Conservation (phyloP, 345 rosid genomes). For the Eutrema heterophyllum region DNA sequence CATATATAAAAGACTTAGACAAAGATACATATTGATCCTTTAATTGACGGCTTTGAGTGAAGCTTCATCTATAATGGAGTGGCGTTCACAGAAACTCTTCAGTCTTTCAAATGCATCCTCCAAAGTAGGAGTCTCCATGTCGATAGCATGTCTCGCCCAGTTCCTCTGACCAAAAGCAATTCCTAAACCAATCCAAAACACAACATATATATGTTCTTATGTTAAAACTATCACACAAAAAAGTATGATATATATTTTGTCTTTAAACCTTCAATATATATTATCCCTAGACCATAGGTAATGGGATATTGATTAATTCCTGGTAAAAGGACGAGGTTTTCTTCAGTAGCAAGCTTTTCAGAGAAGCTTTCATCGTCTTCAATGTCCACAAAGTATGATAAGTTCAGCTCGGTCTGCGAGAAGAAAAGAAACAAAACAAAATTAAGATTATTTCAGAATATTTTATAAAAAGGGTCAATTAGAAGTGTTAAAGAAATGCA, state of each 20-base stretch:
- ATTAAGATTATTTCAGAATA: neutral
- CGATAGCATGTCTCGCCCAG: constrained; percentile 20
- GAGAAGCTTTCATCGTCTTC: constrained; percentile 21
- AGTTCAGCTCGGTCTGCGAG: neutral
- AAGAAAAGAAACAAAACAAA: neutral
- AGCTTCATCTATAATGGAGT: neutral
- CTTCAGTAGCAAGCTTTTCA: constrained; percentile 24
- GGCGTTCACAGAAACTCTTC: constrained; percentile 14
- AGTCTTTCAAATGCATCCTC: constrained; percentile 21
- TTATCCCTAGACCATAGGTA: neutral
- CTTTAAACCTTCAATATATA: neutral
- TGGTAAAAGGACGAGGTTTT: constrained; percentile 21
- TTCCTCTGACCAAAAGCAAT: constrained; percentile 37
- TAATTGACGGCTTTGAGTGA: constrained; percentile 8
- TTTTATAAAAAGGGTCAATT: too few species aligned
- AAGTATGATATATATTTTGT: neutral
- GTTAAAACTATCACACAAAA: too few species aligned
- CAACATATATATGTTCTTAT: neutral
- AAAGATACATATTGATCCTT: neutral
- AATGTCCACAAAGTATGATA: neutral
- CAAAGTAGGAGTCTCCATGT: neutral
- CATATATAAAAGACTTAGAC: neutral
- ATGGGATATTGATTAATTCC: constrained; percentile 17
- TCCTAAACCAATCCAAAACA: constrained; percentile 35
- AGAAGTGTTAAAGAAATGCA: neutral